Evolutionary conservation across 257 asterid genomes (phyloP).

Genomic region (Catharanthus roseus): DNA sequence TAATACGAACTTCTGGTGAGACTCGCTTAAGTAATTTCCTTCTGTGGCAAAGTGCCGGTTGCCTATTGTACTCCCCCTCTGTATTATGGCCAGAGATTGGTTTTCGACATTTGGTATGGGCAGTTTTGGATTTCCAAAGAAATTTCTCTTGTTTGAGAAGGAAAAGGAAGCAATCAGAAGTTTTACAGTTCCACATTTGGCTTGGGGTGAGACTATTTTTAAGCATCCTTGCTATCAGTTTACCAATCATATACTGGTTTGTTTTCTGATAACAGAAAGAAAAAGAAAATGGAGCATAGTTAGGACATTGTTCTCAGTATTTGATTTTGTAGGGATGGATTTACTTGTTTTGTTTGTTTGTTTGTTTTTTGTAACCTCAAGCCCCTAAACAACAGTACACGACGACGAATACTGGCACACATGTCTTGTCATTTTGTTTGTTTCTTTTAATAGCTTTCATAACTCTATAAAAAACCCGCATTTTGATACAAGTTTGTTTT

Average conservation of each 20-base stretch:
- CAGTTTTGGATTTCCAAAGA: conserved; percentile 58
- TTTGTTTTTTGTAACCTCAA: too few relatives aligned
- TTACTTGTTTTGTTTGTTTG: too few relatives aligned
- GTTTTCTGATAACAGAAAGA: too few relatives aligned
- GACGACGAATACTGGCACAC: too few relatives aligned
- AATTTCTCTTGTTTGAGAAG: conserved; percentile 35
- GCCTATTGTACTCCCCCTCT: conserved; percentile 60
- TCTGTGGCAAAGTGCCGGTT: conserved; percentile 67
- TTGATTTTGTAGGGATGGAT: too few relatives aligned
- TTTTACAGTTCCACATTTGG: background rate
- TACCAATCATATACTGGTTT: background rate
- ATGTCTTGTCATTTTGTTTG: too few relatives aligned
- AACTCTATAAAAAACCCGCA: too few relatives aligned
- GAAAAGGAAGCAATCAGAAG: conserved; percentile 36
- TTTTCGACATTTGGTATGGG: conserved; percentile 56
- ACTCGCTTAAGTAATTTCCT: conserved; percentile 81
- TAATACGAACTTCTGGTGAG: conserved; percentile 74
- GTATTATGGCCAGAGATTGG: conserved; percentile 80
- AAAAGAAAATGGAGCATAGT: too few relatives aligned
- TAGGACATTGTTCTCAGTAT: too few relatives aligned
- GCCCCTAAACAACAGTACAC: too few relatives aligned
- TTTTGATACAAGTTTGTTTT: too few relatives aligned
- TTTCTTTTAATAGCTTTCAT: too few relatives aligned
- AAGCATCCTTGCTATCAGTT: conserved; percentile 7
- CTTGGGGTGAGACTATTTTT: background rate